phyloP scores from a whole-genome alignment of 768 basidiomycete genomes.

The Suillus placidus region DNA sequence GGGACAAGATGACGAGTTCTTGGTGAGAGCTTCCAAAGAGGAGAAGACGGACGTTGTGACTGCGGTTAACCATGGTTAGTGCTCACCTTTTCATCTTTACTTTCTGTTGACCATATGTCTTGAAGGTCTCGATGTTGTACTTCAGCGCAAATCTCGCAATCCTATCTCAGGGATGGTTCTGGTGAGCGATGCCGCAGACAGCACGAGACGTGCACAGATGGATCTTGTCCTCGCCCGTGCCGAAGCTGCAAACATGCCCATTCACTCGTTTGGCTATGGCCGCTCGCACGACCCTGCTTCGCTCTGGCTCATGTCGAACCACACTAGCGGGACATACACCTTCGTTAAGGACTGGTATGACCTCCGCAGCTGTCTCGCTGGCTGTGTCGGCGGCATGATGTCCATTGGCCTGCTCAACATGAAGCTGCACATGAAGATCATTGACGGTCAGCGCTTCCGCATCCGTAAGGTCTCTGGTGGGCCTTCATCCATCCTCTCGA shows the following conservation, averaged over 20 bases:
- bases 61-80: conserved; percentile 90
- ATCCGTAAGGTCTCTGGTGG: conserved; percentile 95
- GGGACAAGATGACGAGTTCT: conserved; percentile 57
- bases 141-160: conserved; percentile 93
- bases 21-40: conserved; percentile 77
- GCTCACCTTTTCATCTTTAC: not conserved
- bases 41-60: conserved; percentile 98
- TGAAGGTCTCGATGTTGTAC: conserved; percentile 85
- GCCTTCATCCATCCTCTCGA: conserved; percentile 80
- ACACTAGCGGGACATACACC: conserved; percentile 96
- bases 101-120: conserved; percentile 10
- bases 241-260: conserved; percentile 95
- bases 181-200: conserved; percentile 91
- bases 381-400: conserved; percentile 96
- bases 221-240: conserved; percentile 96
- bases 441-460: conserved; percentile 87
- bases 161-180: conserved; percentile 90
- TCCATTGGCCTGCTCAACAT: conserved; percentile 90
- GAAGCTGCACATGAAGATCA: conserved; percentile 94
- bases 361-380: conserved; percentile 88
- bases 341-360: conserved; percentile 99
- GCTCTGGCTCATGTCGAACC: conserved; percentile 98
- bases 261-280: conserved; percentile 97
- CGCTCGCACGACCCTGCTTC: conserved; percentile 97
- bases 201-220: conserved; percentile 94